These are phyloP conservation scores for Globisporangium abappressorium DNA, from an alignment of 352 stramenopile species.

Conservation along the genomic window DNA sequence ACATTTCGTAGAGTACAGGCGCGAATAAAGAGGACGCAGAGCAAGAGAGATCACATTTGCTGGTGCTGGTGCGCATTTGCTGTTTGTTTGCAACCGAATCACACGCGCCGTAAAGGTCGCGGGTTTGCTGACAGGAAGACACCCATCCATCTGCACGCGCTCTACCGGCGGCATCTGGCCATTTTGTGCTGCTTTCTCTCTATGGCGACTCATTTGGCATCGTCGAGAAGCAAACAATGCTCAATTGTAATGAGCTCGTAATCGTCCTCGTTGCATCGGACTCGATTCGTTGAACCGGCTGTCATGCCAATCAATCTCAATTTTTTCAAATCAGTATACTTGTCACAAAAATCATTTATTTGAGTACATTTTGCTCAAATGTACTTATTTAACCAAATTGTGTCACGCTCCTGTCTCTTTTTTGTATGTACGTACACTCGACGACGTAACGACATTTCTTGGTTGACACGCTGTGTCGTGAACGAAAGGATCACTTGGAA, in stretches of 20 bases:
- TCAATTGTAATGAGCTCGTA: background rate
- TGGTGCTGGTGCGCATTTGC: background rate
- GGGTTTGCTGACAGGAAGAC: background rate
- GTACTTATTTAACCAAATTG: background rate
- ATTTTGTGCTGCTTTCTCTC: background rate
- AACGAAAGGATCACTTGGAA: background rate
- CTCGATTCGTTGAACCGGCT: background rate
- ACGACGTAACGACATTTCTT: background rate
- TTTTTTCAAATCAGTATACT: background rate
- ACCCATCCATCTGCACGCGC: background rate
- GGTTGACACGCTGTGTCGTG: background rate
- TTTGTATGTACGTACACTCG: background rate
- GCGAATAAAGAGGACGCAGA: background rate
- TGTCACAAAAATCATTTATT: background rate
- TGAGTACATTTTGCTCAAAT: background rate
- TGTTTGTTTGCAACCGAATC: background rate
- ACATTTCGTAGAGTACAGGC: background rate
- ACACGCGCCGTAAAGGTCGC: background rate
- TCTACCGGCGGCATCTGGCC: background rate
- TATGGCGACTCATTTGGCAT: background rate
- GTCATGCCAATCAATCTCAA: background rate
- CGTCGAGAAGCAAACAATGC: background rate
- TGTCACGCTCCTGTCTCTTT: background rate
- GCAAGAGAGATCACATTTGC: background rate
- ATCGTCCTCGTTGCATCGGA: background rate